phyloP scores from a whole-genome alignment of 139 green algal species.

The Chlamydomonas sp. region DNA sequence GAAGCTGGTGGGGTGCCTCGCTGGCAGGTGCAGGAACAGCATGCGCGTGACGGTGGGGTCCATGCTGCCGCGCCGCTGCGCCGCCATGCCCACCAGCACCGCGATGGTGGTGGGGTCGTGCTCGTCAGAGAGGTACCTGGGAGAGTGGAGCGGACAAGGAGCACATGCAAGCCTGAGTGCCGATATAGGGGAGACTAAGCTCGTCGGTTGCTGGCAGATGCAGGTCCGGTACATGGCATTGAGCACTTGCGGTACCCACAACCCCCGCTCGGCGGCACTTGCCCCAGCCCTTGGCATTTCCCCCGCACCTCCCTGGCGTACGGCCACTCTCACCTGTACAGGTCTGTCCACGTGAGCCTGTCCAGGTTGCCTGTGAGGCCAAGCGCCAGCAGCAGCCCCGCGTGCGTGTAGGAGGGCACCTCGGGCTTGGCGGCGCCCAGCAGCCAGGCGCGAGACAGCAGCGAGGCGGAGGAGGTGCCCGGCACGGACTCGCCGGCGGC shows the following conservation, averaged over 20 bases:
- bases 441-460: conserved; percentile 53
- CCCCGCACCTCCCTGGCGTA: not conserved
- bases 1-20: conserved; percentile 82
- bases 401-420: conserved; percentile 81
- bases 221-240: no score
- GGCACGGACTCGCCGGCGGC: conserved; percentile 54
- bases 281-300: not conserved
- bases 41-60: conserved; percentile 83
- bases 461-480: conserved; percentile 47
- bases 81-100: conserved; percentile 88
- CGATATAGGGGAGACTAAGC: no score
- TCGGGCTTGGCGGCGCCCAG: conserved; percentile 85
- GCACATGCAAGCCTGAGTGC: no score
- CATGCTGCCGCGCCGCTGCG: conserved; percentile 65
- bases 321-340: conserved; percentile 49
- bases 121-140: conserved; percentile 81
- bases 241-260: not conserved
- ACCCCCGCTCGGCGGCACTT: not conserved
- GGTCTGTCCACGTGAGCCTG: conserved; percentile 56
- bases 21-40: conserved; percentile 96
- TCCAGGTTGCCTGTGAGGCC: conserved; percentile 81
- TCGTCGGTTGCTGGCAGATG: no score
- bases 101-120: conserved; percentile 88
- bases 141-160: not conserved
- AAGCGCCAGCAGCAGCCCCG: conserved; percentile 91